Evolutionary conservation across 805 yeast genomes (phyloP), one percentile per base, ranked within the genome.

Genomic region (Nakazawaea anatomiae): DNA sequence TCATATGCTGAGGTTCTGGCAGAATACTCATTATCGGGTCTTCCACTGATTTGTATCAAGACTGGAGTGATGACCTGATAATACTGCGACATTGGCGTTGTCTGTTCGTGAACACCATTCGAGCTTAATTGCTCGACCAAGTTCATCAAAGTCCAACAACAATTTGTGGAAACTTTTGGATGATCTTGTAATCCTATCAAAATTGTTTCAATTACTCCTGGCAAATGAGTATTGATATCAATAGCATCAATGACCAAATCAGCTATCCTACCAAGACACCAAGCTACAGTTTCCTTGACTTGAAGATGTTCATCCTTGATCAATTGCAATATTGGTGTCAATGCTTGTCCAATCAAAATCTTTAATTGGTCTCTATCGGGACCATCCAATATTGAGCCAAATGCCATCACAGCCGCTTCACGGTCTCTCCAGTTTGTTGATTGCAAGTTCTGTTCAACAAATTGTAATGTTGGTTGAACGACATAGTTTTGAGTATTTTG

Each of bases 321-420:
- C 64, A 92, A 75, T 12, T 66, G 65, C 51, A 91, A 73, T 51
- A 94, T 85, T 25, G 97, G 89, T 35, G 79, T 79, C 55, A 94
- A 73, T 2, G 98, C 97, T 72, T 88, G 92, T 35, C 77, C 80
- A 55, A 92, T 85, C 48, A 90, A 76, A 6, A 70, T 68, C 47
- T 79, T 79, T 60, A 89, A 73, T 61, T 85, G 85, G 2, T 77
- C 80, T 48, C 81, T 78, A 55, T 87, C 91, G 32, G 97, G 97
- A 25, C 99, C 99, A 60, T 90, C 98, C 60, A 94, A 76, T 53
- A 94, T 89, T 10, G 97, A 90, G 35, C 99, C 99, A 65, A 94
- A 94, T 0, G 99, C 97, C 99, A 94, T 94, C 5, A 94, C 97
- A 1, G 98, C 96, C 29, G 98, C 98, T 71, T 94, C 99, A 60